Percentiles rank a stretch among this genome's conserved stretches.
Evolutionary conservation across 768 basidiomycete genomes (phyloP).

Genomic region (Crassisporium funariophilum): DNA sequence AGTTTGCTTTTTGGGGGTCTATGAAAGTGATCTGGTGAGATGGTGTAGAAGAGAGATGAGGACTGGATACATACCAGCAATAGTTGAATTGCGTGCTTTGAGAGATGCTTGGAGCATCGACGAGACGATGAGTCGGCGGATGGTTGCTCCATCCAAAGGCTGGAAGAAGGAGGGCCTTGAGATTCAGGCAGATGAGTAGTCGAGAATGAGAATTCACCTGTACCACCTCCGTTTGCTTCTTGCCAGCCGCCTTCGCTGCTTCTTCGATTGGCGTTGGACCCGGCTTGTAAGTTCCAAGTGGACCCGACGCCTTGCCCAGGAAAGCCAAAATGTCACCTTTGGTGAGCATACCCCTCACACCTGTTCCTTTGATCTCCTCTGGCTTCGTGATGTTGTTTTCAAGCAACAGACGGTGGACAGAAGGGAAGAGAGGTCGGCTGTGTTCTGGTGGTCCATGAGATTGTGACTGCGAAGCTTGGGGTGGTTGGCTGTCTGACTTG

Average conservation of each 20-base stretch:
- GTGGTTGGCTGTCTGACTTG: constrained; percentile 19
- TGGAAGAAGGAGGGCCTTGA: constrained; percentile 16
- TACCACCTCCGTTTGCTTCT: constrained; percentile 28
- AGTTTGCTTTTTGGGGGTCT: constrained; percentile 53
- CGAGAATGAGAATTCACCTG: constrained; percentile 1
- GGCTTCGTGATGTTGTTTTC: constrained; percentile 61
- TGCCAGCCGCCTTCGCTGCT: constrained; percentile 28
- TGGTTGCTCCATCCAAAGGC: constrained; percentile 63
- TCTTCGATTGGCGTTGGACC: constrained; percentile 35
- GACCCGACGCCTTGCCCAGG: constrained; percentile 80
- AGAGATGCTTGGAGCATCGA: constrained; percentile 57
- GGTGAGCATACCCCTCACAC: constrained; percentile 90
- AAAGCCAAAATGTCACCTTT: constrained; percentile 92
- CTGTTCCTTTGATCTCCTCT: constrained; percentile 82
- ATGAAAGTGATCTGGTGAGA: not conserved
- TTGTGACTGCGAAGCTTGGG: constrained; percentile 35
- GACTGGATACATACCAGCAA: constrained; percentile 34
- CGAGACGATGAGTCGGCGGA: constrained; percentile 67
- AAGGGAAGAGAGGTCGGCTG: constrained; percentile 83
- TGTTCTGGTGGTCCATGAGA: constrained; percentile 45
- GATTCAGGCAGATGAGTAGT: not conserved
- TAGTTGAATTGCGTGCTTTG: constrained; percentile 46
- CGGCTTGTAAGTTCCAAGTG: constrained; percentile 73
- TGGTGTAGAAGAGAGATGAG: constrained; percentile 9
- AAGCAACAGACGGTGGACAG: constrained; percentile 80